A percentile compares a stretch with the other conserved stretches of the same genome.
Evolutionary conservation across 2,329 filamentous ascomycete species (phyloP).

Genomic region (Fusarium brevicatenulatum): DNA sequence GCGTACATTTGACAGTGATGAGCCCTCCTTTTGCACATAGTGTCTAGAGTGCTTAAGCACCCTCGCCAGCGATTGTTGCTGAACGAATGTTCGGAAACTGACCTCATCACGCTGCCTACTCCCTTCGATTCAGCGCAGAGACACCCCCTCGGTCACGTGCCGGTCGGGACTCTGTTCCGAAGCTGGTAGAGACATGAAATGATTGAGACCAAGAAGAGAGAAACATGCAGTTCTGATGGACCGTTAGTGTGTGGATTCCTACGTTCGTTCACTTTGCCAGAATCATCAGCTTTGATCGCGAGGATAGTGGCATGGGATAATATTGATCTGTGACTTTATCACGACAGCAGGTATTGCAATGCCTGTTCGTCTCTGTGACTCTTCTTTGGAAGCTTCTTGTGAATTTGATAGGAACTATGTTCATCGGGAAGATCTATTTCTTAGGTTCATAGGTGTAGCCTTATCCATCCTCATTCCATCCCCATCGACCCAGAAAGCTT

Average conservation of each 20-base stretch:
- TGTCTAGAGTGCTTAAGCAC: neutral
- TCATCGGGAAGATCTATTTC: neutral
- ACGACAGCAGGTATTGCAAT: fast-evolving
- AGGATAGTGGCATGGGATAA: neutral
- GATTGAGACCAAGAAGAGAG: fast-evolving
- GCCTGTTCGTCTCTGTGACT: no score
- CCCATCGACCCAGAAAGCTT: fast-evolving
- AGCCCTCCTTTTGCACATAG: fast-evolving
- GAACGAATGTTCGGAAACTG: fast-evolving
- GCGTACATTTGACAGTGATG: fast-evolving
- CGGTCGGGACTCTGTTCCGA: fast-evolving
- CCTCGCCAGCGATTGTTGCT: fast-evolving
- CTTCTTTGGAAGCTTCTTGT: fast-evolving
- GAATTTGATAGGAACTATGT: fast-evolving
- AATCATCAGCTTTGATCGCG: neutral
- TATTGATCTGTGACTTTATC: neutral
- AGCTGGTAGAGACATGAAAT: fast-evolving
- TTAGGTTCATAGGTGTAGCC: neutral
- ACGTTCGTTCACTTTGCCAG: neutral
- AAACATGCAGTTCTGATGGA: neutral
- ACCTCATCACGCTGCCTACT: neutral
- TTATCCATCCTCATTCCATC: neutral
- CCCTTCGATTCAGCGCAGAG: neutral
- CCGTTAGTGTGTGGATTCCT: neutral
- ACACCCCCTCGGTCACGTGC: fast-evolving